These are phyloP conservation scores for Furcasterigmium furcatum DNA, from an alignment of 2,329 filamentous ascomycete genomes.

Conservation along the genomic window DNA sequence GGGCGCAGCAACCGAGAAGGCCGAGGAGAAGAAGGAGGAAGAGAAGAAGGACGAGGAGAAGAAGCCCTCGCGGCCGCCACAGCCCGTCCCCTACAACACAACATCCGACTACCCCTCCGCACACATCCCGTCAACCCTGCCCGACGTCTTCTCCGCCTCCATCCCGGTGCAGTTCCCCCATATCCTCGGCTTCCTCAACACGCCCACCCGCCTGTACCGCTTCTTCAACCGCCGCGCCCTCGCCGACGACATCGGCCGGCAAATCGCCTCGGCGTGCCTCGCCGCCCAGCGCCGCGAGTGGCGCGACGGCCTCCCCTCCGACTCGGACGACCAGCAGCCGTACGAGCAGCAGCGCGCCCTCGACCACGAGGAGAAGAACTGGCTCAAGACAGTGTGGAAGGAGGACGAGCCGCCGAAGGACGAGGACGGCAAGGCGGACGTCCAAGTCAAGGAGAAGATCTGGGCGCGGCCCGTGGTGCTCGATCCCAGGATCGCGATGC, in stretches of 20 bases:
- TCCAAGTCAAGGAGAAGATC: conserved; percentile 59
- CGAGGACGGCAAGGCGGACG: conserved; percentile 33
- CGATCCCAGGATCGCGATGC: conserved; percentile 69
- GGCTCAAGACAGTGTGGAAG: conserved; percentile 77
- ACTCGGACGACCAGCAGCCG: conserved; percentile 21
- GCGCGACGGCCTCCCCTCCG: conserved; percentile 26
- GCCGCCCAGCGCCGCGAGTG: conserved; percentile 50
- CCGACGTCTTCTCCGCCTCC: conserved; percentile 69
- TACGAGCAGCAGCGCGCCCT: conserved; percentile 65
- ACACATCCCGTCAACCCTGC: conserved; percentile 61
- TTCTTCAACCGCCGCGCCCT: conserved; percentile 82
- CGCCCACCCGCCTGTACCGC: conserved; percentile 78
- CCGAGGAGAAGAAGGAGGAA: conserved; percentile 23
- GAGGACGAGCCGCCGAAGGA: conserved; percentile 34
- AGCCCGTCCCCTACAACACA: conserved; percentile 71
- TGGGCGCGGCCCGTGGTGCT: conserved; percentile 74
- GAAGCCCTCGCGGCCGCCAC: conserved; percentile 56
- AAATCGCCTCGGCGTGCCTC: conserved; percentile 83
- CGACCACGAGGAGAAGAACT: conserved; percentile 71
- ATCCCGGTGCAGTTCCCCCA: conserved; percentile 78
- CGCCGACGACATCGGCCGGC: conserved; percentile 83
- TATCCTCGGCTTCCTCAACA: conserved; percentile 88
- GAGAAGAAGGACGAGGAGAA: conserved; percentile 44
- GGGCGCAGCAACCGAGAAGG: conserved; percentile 9
- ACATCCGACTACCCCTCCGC: conserved; percentile 69